These are phyloP conservation scores for Cercospora zeae-maydis DNA, from an alignment of 2,329 filamentous ascomycete species.

Conservation along the genomic window DNA sequence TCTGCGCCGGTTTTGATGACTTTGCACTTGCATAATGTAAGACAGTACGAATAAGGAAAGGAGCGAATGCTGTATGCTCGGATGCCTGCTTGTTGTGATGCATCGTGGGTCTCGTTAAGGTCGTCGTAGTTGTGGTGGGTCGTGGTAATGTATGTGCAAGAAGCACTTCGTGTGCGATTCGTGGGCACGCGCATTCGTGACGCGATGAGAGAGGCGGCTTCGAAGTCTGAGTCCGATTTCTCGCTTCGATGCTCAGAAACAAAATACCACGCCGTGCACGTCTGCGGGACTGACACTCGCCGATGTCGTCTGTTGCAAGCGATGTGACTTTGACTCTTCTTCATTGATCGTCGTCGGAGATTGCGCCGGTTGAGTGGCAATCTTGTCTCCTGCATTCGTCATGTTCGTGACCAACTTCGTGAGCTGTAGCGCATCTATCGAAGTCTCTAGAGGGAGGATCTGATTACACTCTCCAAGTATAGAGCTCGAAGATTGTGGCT, in stretches of 20 bases:
- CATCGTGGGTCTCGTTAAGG: conserved; percentile 5
- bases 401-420: conserved; percentile 19
- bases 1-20: not conserved
- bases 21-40: not conserved
- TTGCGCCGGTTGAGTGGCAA: not conserved
- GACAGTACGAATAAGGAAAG: not conserved
- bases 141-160: not conserved
- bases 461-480: conserved; percentile 19
- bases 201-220: too few relatives aligned
- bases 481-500: conserved; percentile 21
- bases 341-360: not conserved
- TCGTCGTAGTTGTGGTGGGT: not conserved
- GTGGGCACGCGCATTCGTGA: not conserved
- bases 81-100: not conserved
- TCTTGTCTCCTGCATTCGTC: conserved; percentile 11
- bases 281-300: conserved; percentile 4
- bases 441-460: conserved; percentile 22
- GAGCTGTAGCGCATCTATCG: conserved; percentile 22
- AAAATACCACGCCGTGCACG: conserved; percentile 28
- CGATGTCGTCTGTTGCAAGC: conserved; percentile 9
- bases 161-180: not conserved
- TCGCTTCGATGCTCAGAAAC: conserved; percentile 21
- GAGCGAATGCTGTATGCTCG: not conserved
- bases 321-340: conserved; percentile 18
- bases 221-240: not conserved